Percentiles rank a stretch among this genome's conserved stretches.
These are phyloP conservation scores for Botrytis aclada DNA, from an alignment of 2,329 filamentous ascomycete genomes.

Conservation along the genomic window DNA sequence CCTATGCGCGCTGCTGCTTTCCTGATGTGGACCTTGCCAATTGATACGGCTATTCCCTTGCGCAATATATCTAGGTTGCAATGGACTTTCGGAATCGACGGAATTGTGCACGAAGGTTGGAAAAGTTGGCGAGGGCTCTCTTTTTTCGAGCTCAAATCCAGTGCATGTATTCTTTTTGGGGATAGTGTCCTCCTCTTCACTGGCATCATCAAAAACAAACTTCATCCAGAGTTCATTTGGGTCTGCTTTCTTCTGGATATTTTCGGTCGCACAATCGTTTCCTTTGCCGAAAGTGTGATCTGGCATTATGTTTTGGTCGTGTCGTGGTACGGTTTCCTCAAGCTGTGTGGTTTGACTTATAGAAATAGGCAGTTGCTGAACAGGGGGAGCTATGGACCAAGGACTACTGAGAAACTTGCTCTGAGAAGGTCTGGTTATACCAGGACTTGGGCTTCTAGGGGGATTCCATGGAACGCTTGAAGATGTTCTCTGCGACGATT, in stretches of 20 bases:
- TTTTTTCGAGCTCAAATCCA: not conserved
- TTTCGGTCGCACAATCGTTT: not conserved
- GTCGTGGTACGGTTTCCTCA: not conserved
- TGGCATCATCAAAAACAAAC: conserved; percentile 12
- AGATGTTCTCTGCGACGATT: not conserved
- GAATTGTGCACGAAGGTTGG: conserved; percentile 13
- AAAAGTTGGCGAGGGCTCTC: not conserved
- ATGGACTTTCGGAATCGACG: not conserved
- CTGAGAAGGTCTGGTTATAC: not conserved
- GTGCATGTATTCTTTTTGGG: not conserved
- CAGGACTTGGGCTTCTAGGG: not conserved
- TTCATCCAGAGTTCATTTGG: conserved; percentile 18
- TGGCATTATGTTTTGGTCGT: not conserved
- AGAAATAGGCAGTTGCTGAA: not conserved
- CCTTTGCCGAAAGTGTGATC: not conserved
- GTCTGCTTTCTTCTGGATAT: not conserved
- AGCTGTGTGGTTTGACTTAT: not conserved
- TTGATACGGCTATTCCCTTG: not conserved
- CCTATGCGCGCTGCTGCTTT: not conserved
- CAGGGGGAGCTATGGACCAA: no score
- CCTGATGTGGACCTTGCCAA: not conserved
- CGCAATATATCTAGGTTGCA: not conserved
- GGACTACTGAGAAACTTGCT: not conserved
- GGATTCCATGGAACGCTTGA: conserved; percentile 14
- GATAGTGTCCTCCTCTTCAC: not conserved